phyloP scores from a whole-genome alignment of 1,284 basidiomycete genomes.

The Trichosporon sp. region DNA sequence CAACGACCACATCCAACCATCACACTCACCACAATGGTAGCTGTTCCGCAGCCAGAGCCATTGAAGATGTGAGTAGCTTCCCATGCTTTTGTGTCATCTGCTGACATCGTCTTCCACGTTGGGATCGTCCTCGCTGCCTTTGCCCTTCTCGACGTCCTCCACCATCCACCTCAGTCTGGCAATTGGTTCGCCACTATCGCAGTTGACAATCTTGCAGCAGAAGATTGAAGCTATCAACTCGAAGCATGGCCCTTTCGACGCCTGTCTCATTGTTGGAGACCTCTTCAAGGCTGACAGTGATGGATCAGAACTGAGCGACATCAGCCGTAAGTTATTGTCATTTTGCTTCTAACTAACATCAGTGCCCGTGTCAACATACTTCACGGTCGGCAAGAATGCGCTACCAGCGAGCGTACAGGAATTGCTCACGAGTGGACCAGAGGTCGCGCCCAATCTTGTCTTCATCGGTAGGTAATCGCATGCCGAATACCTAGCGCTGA shows the following conservation, averaged over 20 bases:
- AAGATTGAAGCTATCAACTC: slow-evolving; percentile 82
- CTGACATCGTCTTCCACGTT: neutral
- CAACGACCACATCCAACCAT: neutral
- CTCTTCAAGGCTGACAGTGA: slow-evolving; percentile 68
- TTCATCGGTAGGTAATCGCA: slow-evolving; percentile 64
- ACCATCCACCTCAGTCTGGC: slow-evolving; percentile 58
- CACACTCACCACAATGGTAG: neutral
- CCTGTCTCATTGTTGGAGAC: slow-evolving; percentile 80
- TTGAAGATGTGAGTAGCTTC: slow-evolving; percentile 11
- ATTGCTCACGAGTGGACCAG: slow-evolving; percentile 68
- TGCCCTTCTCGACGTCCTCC: neutral
- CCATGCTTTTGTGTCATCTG: neutral
- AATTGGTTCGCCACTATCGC: slow-evolving; percentile 77
- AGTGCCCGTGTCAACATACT: slow-evolving; percentile 86
- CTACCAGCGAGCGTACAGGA: slow-evolving; percentile 67
- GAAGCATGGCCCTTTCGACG: slow-evolving; percentile 91
- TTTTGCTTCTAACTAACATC: slow-evolving; percentile 13
- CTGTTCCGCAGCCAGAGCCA: slow-evolving; percentile 9
- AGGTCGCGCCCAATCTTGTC: slow-evolving; percentile 74
- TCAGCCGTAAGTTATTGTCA: slow-evolving; percentile 31
- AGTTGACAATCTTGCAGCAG: slow-evolving; percentile 64
- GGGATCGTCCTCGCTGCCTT: no score
- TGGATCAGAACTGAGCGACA: slow-evolving; percentile 48
- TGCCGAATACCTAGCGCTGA: neutral
- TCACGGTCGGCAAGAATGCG: slow-evolving; percentile 74